phyloP scores from a whole-genome alignment of 306 rosid genomes.

The Psophocarpus tetragonolobus region DNA sequence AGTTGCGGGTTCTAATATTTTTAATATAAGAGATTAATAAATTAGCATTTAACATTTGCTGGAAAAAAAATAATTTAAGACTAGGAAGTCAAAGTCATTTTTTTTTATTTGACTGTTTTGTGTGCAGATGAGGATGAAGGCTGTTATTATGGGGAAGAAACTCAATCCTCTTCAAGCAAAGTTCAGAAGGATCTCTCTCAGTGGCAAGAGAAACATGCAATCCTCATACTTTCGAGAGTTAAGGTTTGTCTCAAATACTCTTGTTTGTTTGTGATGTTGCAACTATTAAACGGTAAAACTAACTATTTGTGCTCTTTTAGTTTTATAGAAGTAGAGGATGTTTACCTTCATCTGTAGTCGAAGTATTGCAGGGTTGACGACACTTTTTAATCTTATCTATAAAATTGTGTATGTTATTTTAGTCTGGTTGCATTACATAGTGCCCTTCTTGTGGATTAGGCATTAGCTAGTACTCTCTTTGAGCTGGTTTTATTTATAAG shows the following conservation, averaged over 20 bases:
- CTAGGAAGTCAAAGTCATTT: too few relatives aligned
- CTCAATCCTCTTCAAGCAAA: conserved; percentile 45
- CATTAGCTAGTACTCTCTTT: neutral
- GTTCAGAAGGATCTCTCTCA: conserved; percentile 65
- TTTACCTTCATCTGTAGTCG: neutral
- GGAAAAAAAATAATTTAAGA: too few relatives aligned
- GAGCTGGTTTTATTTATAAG: too few relatives aligned
- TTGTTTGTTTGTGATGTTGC: conserved; percentile 1
- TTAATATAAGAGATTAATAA: too few relatives aligned
- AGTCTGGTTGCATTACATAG: neutral
- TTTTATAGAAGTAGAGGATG: conserved; percentile 6
- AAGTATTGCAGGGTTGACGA: neutral
- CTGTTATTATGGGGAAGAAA: conserved; percentile 35
- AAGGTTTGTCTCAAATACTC: conserved; percentile 53
- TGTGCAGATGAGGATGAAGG: conserved; percentile 56
- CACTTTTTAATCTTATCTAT: neutral
- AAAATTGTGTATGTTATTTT: neutral
- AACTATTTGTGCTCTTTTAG: neutral
- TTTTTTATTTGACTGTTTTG: neutral
- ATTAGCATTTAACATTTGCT: too few relatives aligned
- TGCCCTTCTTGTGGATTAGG: neutral
- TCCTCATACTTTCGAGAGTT: conserved; percentile 71
- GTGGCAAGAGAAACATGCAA: conserved; percentile 92
- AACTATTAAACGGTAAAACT: neutral
- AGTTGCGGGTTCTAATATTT: too few relatives aligned